Conservation (phyloP, 2,329 filamentous ascomycete genomes). For the Fusarium coffeatum region DNA sequence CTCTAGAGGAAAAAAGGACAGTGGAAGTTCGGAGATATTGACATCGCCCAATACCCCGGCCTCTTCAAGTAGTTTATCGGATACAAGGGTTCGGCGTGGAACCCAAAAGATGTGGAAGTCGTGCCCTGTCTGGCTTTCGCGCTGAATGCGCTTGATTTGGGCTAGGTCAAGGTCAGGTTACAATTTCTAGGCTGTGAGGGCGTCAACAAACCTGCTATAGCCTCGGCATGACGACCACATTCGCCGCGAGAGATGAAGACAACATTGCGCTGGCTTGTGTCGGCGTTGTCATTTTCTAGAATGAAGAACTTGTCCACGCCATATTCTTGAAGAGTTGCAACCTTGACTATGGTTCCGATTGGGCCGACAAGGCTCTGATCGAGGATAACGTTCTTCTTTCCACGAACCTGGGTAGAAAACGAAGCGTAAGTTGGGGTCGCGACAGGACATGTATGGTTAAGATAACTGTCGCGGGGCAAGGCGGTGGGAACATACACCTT, state of each 20-base stretch:
- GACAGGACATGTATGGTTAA: neutral
- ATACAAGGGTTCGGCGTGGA: conserved; percentile 89
- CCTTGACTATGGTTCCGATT: conserved; percentile 91
- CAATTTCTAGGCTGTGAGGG: neutral
- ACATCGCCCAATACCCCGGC: conserved; percentile 93
- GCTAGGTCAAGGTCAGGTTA: conserved; percentile 65
- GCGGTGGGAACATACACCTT: conserved; percentile 79
- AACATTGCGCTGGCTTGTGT: conserved; percentile 93
- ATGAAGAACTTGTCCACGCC: conserved; percentile 98
- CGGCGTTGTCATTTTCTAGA: conserved; percentile 93
- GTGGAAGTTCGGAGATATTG: conserved; percentile 84
- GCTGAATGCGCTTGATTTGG: conserved; percentile 89
- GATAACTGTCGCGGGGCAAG: conserved; percentile 20
- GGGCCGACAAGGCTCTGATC: conserved; percentile 91
- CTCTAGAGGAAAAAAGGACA: conserved; percentile 93
- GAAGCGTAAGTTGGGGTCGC: conserved; percentile 26
- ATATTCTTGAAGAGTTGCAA: conserved; percentile 94
- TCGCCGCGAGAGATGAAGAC: conserved; percentile 94
- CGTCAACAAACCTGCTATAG: conserved; percentile 81
- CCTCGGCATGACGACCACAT: conserved; percentile 83
- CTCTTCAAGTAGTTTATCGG: conserved; percentile 91
- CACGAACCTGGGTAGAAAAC: conserved; percentile 76
- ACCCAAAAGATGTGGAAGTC: conserved; percentile 98
- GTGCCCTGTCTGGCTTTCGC: conserved; percentile 89
- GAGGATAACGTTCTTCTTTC: conserved; percentile 98